Percentiles rank a stretch among this genome's conserved stretches.
phyloP scores from a whole-genome alignment of 2,329 filamentous ascomycete species.

The Chalaropsis thielavioides region DNA sequence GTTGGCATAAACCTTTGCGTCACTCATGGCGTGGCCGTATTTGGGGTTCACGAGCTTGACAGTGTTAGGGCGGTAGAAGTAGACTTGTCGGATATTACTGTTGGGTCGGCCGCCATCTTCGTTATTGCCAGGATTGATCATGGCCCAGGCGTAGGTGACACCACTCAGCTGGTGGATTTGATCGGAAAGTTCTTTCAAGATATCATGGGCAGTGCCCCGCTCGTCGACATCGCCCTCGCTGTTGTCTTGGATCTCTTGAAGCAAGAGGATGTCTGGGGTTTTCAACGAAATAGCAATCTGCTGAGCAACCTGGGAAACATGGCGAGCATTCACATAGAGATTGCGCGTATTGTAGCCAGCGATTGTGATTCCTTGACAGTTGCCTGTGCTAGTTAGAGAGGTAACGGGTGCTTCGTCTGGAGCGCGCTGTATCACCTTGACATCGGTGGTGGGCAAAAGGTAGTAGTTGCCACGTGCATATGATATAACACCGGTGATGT shows the following conservation, averaged over 20 bases:
- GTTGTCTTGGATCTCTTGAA: slow-evolving; percentile 60
- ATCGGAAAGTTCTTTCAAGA: slow-evolving; percentile 39
- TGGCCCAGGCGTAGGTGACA: slow-evolving; percentile 43
- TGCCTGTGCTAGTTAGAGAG: slow-evolving; percentile 37
- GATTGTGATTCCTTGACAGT: slow-evolving; percentile 47
- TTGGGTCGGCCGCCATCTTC: slow-evolving; percentile 52
- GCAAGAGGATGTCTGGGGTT: slow-evolving; percentile 49
- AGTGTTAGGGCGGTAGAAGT: slow-evolving; percentile 49
- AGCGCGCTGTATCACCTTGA: slow-evolving; percentile 34
- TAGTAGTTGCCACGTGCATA: slow-evolving; percentile 55
- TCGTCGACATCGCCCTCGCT: slow-evolving; percentile 47
- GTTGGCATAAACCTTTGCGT: slow-evolving; percentile 42
- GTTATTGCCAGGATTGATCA: slow-evolving; percentile 45
- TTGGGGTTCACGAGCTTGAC: slow-evolving; percentile 46
- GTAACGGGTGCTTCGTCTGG: slow-evolving; percentile 36
- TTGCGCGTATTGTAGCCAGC: slow-evolving; percentile 60
- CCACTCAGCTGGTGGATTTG: slow-evolving; percentile 37
- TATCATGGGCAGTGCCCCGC: slow-evolving; percentile 40
- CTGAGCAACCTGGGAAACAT: slow-evolving; percentile 43
- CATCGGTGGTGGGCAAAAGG: slow-evolving; percentile 47
- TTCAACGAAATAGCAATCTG: slow-evolving; percentile 52
- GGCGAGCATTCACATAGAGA: slow-evolving; percentile 39
- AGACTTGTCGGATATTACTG: slow-evolving; percentile 57
- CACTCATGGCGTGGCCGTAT: slow-evolving; percentile 38
- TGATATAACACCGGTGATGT: slow-evolving; percentile 54